Conservation (phyloP, 345 rosid genomes). For the Eutrema japonicum region DNA sequence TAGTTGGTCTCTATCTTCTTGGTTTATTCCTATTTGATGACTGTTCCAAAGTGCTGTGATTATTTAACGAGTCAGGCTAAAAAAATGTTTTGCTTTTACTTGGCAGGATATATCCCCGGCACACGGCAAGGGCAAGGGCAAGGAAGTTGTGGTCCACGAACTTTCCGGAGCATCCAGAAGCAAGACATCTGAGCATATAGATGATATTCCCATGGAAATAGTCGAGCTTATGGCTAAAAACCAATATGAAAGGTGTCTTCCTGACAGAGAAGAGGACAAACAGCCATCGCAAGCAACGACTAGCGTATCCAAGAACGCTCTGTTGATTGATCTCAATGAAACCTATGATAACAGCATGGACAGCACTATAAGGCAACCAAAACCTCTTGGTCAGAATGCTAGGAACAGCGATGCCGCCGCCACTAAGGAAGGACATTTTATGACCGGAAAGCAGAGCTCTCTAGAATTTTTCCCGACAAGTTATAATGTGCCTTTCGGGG, state of each 20-base stretch:
- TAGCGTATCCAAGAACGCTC: conserved; percentile 36
- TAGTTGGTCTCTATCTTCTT: not conserved
- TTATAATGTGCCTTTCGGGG: conserved; percentile 43
- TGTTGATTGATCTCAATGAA: conserved; percentile 49
- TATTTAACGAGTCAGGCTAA: not conserved
- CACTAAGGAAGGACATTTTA: conserved; percentile 38
- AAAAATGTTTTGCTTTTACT: conserved; percentile 8
- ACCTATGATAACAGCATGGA: conserved; percentile 47
- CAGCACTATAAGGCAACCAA: conserved; percentile 47
- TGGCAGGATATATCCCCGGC: conserved; percentile 53
- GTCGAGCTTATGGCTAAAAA: conserved; percentile 92
- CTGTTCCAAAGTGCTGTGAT: not conserved
- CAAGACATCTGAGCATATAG: conserved; percentile 57
- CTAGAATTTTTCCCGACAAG: conserved; percentile 46
- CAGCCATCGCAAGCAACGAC: conserved; percentile 45
- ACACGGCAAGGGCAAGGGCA: conserved; percentile 47
- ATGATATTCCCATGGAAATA: conserved; percentile 94
- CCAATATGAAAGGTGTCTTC: conserved; percentile 88
- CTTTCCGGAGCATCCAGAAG: conserved; percentile 49
- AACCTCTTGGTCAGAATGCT: conserved; percentile 37
- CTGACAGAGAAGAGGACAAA: conserved; percentile 58
- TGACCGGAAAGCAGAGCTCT: conserved; percentile 45
- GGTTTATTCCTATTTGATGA: not conserved
- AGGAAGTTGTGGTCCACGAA: conserved; percentile 33
- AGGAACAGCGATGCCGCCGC: conserved; percentile 36